Conservation (phyloP, 306 rosid species). For the Glycyrrhiza uralensis region DNA sequence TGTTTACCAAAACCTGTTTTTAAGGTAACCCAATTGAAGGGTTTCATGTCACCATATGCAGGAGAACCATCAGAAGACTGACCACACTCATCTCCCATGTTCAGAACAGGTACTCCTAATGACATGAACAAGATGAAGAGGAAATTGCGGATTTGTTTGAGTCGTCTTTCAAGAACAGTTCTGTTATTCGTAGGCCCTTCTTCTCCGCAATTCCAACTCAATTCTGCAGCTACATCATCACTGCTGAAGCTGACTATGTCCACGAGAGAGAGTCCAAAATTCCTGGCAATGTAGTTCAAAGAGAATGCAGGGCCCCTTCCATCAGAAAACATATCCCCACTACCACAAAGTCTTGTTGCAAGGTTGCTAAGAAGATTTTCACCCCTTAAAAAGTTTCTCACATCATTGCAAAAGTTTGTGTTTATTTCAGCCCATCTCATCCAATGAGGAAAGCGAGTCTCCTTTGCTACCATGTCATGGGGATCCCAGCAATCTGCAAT, state of each 20-base stretch:
- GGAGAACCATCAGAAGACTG: slow-evolving; percentile 67
- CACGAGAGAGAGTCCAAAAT: slow-evolving; percentile 71
- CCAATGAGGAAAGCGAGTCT: slow-evolving; percentile 85
- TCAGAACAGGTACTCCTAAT: slow-evolving; percentile 86
- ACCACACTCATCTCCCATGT: slow-evolving; percentile 96
- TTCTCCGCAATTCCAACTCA: slow-evolving; percentile 94
- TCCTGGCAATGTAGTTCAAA: slow-evolving; percentile 62
- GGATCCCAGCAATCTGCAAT: slow-evolving; percentile 87
- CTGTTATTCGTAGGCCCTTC: slow-evolving; percentile 75
- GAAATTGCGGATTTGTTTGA: slow-evolving; percentile 81
- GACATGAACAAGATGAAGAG: slow-evolving; percentile 68
- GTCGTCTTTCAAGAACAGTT: slow-evolving; percentile 64
- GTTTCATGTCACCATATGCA: slow-evolving; percentile 43
- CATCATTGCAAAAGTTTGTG: slow-evolving; percentile 54
- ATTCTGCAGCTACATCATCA: slow-evolving; percentile 43
- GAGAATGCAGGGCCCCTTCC: slow-evolving; percentile 89
- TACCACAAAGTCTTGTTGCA: slow-evolving; percentile 94
- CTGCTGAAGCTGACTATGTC: slow-evolving; percentile 86
- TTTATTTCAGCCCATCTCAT: slow-evolving; percentile 95
- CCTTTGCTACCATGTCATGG: slow-evolving; percentile 38
- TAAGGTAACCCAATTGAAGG: slow-evolving; percentile 65
- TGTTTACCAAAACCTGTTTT: slow-evolving; percentile 68
- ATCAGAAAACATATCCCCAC: slow-evolving; percentile 66
- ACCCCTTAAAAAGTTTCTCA: slow-evolving; percentile 73
- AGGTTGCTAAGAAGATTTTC: slow-evolving; percentile 66